Evolutionary conservation across 768 basidiomycete genomes (phyloP).

Genomic region (Lactarius quietus): DNA sequence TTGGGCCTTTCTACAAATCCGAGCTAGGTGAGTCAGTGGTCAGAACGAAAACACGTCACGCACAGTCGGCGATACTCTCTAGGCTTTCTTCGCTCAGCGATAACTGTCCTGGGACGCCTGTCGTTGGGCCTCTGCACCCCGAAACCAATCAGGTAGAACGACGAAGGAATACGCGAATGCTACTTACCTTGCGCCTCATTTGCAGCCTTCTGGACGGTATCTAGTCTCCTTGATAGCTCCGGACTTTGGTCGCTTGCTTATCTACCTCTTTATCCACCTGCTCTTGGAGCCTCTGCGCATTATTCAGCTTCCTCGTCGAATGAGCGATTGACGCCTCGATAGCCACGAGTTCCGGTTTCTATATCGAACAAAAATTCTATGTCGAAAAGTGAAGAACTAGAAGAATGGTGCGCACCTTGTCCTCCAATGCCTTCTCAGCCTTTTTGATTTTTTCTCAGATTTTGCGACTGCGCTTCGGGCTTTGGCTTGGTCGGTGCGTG

Average conservation of each 20-base stretch:
- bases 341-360: slow-evolving; percentile 84
- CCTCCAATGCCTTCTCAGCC: slow-evolving; percentile 84
- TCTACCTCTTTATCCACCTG: slow-evolving; percentile 60
- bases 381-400: not conserved
- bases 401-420: slow-evolving; percentile 57
- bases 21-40: slow-evolving; percentile 3
- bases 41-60: not conserved
- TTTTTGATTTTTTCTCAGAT: slow-evolving; percentile 88
- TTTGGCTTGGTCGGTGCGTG: slow-evolving; percentile 76
- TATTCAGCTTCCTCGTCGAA: slow-evolving; percentile 70
- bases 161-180: not conserved
- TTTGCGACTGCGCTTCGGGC: slow-evolving; percentile 71
- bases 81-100: slow-evolving; percentile 81
- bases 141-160: slow-evolving; percentile 12
- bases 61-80: slow-evolving; percentile 85
- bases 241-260: slow-evolving; percentile 50
- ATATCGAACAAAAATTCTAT: not conserved
- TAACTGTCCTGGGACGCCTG: slow-evolving; percentile 68
- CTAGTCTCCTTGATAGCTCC: slow-evolving; percentile 61
- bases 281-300: slow-evolving; percentile 59
- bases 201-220: slow-evolving; percentile 61
- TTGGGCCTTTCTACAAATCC: slow-evolving; percentile 58
- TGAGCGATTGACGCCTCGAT: slow-evolving; percentile 88
- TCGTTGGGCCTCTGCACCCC: slow-evolving; percentile 67
- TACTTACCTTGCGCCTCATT: slow-evolving; percentile 72